These are phyloP conservation scores for Phaeosphaeriaceae sp. DNA, from an alignment of 2,329 filamentous ascomycete genomes.

Conservation along the genomic window DNA sequence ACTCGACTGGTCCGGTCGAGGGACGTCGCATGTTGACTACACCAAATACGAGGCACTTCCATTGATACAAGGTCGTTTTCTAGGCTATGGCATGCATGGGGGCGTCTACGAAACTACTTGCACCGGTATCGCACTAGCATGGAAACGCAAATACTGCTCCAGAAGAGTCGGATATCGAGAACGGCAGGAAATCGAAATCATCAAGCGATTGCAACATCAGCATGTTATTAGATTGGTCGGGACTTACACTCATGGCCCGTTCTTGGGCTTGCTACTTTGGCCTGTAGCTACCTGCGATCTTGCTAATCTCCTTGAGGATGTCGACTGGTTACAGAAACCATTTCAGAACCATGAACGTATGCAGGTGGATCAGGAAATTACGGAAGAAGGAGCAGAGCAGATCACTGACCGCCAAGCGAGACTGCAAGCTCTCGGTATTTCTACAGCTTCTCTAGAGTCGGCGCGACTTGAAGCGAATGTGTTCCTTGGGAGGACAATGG, in stretches of 20 bases:
- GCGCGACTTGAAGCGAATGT: not conserved
- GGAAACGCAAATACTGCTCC: conserved; percentile 19
- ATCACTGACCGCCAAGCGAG: not conserved
- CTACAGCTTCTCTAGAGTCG: not conserved
- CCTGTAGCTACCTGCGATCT: conserved; percentile 31
- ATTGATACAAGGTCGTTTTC: conserved; percentile 15
- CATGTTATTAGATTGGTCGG: conserved; percentile 28
- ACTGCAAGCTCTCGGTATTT: not conserved
- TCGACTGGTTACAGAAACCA: conserved; percentile 2
- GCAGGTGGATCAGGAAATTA: not conserved
- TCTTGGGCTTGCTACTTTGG: conserved; percentile 24
- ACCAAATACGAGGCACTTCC: not conserved
- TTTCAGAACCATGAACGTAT: not conserved
- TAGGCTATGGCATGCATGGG: conserved; percentile 28
- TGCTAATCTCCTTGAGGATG: conserved; percentile 10
- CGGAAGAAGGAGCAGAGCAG: not conserved
- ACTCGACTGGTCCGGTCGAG: not conserved
- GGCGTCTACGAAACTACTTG: conserved; percentile 27
- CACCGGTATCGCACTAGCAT: conserved; percentile 23
- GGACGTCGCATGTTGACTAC: conserved; percentile 1
- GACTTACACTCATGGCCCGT: conserved; percentile 23
- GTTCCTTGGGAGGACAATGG: conserved; percentile 11
- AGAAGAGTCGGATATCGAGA: conserved; percentile 5
- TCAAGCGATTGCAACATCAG: conserved; percentile 12
- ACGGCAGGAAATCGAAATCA: conserved; percentile 25